phyloP scores from a whole-genome alignment of 2,329 filamentous ascomycete species.

The Fusarium sp. region DNA sequence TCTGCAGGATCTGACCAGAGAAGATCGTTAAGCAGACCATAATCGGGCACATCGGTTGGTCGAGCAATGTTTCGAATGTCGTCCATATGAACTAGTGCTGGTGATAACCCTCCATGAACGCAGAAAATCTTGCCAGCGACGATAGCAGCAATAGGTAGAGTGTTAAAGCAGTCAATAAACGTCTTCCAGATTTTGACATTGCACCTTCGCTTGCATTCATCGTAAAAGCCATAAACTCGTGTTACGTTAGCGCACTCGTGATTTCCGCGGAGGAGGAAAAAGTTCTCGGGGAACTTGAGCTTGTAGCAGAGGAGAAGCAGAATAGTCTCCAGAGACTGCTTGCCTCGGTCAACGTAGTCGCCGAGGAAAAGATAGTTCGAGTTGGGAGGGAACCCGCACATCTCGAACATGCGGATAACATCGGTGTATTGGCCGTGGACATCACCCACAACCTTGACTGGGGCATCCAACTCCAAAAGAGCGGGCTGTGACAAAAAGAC shows the following conservation, averaged over 20 bases:
- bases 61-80: constrained; percentile 96
- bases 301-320: constrained; percentile 97
- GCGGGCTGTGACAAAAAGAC: constrained; percentile 93
- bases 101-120: constrained; percentile 97
- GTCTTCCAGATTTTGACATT: constrained; percentile 99
- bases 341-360: constrained; percentile 98
- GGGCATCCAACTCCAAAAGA: constrained; percentile 90
- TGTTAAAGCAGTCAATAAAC: constrained; percentile 99
- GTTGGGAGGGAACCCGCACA: constrained; percentile 98
- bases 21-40: constrained; percentile 93
- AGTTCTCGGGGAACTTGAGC: constrained; percentile 99
- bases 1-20: constrained; percentile 98
- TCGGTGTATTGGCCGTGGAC: constrained; percentile 99
- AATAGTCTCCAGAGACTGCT: constrained; percentile 99
- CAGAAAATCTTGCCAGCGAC: constrained; percentile 99
- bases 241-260: constrained; percentile 99
- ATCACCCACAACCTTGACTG: constrained; percentile 99
- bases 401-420: constrained; percentile 95
- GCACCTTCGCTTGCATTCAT: constrained; percentile 98
- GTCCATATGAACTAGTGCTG: constrained; percentile 95
- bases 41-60: constrained; percentile 97
- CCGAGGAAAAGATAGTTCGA: constrained; percentile 99
- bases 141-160: constrained; percentile 96
- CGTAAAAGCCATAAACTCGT: constrained; percentile 99
- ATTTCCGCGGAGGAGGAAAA: constrained; percentile 98